These are phyloP conservation scores for Phoma herbarum DNA, from an alignment of 2,329 filamentous ascomycete species.

Conservation along the genomic window DNA sequence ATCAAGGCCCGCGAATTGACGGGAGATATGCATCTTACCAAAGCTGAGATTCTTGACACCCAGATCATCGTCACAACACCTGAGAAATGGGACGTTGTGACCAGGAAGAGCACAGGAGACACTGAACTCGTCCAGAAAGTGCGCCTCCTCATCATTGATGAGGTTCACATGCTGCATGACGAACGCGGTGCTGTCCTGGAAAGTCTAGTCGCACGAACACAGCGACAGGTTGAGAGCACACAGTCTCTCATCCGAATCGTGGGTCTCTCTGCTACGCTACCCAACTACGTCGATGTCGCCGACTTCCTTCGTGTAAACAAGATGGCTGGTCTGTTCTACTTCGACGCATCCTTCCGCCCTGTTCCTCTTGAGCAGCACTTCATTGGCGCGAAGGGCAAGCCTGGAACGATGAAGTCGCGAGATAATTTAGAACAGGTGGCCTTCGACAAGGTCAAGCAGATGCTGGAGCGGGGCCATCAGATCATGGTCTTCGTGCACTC, in stretches of 20 bases:
- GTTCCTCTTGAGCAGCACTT: slow-evolving; percentile 98
- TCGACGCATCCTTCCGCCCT: slow-evolving; percentile 93
- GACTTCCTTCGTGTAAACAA: slow-evolving; percentile 97
- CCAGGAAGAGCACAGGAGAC: slow-evolving; percentile 94
- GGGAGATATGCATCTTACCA: slow-evolving; percentile 98
- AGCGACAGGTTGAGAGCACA: slow-evolving; percentile 96
- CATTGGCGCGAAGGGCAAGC: slow-evolving; percentile 91
- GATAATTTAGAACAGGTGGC: slow-evolving; percentile 88
- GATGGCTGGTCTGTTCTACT: slow-evolving; percentile 92
- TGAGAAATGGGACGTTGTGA: slow-evolving; percentile 99
- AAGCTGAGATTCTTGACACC: slow-evolving; percentile 92
- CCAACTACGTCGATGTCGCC: slow-evolving; percentile 95
- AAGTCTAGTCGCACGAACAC: slow-evolving; percentile 91
- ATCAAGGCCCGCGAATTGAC: slow-evolving; percentile 93
- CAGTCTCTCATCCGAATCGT: slow-evolving; percentile 97
- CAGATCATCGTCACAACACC: slow-evolving; percentile 99
- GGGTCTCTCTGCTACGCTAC: slow-evolving; percentile 91
- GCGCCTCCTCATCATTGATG: slow-evolving; percentile 93
- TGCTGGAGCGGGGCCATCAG: slow-evolving; percentile 92
- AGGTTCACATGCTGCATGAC: slow-evolving; percentile 99
- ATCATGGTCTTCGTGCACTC: slow-evolving; percentile 99
- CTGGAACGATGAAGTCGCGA: slow-evolving; percentile 79
- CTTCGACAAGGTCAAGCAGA: slow-evolving; percentile 94
- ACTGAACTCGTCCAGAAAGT: slow-evolving; percentile 98
- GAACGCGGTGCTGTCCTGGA: slow-evolving; percentile 96